These are phyloP conservation scores for Cryptococcus neoformans DNA, from an alignment of 1,284 basidiomycete species.

Conservation along the genomic window DNA sequence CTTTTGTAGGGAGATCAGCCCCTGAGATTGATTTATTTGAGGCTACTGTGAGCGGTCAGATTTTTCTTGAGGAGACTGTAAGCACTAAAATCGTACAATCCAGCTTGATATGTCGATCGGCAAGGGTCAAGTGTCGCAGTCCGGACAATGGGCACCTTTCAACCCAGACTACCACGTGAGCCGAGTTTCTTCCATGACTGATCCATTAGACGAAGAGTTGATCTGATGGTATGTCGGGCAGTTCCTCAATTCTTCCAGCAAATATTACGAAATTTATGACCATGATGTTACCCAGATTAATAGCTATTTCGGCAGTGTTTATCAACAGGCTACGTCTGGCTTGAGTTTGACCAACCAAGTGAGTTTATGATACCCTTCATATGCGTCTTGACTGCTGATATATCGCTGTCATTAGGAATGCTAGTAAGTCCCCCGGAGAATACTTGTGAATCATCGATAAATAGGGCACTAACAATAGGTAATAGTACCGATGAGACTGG, in stretches of 20 bases:
- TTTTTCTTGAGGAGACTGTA: conserved; percentile 16
- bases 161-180: conserved; percentile 39
- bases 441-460: background rate
- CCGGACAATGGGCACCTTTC: conserved; percentile 47
- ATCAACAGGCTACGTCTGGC: conserved; percentile 59
- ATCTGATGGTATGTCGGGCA: background rate
- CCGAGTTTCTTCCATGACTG: background rate
- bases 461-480: background rate
- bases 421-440: conserved; percentile 29
- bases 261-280: conserved; percentile 53
- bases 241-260: conserved; percentile 44
- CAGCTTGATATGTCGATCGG: conserved; percentile 19
- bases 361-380: conserved; percentile 1
- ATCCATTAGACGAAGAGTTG: background rate
- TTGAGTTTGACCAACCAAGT: conserved; percentile 34
- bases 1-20: conserved; percentile 73
- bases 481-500: conserved; percentile 47
- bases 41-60: conserved; percentile 52
- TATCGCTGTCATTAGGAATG: conserved; percentile 21
- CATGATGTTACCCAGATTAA: conserved; percentile 53
- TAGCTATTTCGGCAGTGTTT: conserved; percentile 56
- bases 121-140: conserved; percentile 44
- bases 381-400: background rate
- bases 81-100: background rate
- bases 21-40: conserved; percentile 85